These are phyloP conservation scores for Pyropia haitanensis DNA, from an alignment of 23 red algal genomes.

Conservation along the genomic window DNA sequence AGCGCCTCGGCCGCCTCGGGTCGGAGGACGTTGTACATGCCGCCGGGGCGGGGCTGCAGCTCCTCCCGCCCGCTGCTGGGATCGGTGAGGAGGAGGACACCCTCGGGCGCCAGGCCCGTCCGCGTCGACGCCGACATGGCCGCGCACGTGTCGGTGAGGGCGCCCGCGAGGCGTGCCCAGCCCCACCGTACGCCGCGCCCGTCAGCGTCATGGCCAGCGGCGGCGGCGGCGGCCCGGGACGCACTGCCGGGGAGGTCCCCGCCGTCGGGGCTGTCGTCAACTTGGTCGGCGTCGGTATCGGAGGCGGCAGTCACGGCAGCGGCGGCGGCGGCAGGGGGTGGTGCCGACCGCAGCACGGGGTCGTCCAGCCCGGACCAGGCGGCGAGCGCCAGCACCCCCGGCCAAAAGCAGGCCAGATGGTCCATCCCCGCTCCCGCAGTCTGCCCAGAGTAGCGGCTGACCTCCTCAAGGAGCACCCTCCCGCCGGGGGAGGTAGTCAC, in stretches of 20 bases:
- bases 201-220: too few species aligned
- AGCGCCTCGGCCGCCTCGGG: constrained; percentile 72
- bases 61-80: constrained; percentile 1
- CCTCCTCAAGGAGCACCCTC: constrained; percentile 14
- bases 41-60: constrained; percentile 6
- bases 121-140: constrained; percentile 33
- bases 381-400: constrained; percentile 30
- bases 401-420: constrained; percentile 51
- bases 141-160: constrained; percentile 35
- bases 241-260: too few species aligned
- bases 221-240: too few species aligned
- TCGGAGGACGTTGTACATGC: constrained; percentile 13
- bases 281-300: too few species aligned
- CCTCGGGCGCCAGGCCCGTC: constrained; percentile 45
- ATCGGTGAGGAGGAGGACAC: constrained; percentile 8
- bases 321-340: too few species aligned
- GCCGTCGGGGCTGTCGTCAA: too few species aligned
- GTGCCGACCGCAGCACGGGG: not conserved
- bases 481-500: too few species aligned
- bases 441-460: not conserved
- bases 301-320: too few species aligned
- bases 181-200: not conserved
- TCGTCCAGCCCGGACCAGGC: constrained; percentile 31
- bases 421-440: constrained; percentile 12
- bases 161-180: constrained; percentile 19